Evolutionary conservation across 2,329 filamentous ascomycete genomes (phyloP).

Genomic region (Beauveria rudraprayagi): DNA sequence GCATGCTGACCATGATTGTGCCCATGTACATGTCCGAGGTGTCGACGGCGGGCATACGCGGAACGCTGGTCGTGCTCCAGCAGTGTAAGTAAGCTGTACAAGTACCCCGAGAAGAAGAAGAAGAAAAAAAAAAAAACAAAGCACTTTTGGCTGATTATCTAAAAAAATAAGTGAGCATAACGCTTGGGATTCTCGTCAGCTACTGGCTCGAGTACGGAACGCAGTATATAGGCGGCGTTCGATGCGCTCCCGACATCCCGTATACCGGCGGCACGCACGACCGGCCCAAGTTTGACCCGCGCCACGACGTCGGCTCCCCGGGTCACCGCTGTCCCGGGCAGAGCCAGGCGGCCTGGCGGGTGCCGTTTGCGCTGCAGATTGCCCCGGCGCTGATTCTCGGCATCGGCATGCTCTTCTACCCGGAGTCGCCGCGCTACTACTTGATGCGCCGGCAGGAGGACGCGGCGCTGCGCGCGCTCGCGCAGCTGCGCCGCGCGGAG

Average conservation of each 20-base stretch:
- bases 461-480: constrained; percentile 23
- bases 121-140: too few relatives aligned
- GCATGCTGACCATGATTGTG: constrained; percentile 31
- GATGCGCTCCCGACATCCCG: constrained; percentile 38
- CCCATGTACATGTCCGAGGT: constrained; percentile 41
- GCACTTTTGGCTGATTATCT: background rate
- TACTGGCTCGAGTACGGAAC: constrained; percentile 37
- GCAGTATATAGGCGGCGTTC: constrained; percentile 33
- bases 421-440: constrained; percentile 27
- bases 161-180: constrained; percentile 25
- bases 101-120: background rate
- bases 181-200: constrained; percentile 33
- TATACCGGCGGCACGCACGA: constrained; percentile 35
- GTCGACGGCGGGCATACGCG: constrained; percentile 39
- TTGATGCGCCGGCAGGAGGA: constrained; percentile 25
- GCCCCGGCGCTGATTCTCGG: constrained; percentile 47
- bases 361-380: constrained; percentile 44
- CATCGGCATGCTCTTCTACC: constrained; percentile 46
- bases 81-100: constrained; percentile 16
- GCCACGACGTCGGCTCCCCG: constrained; percentile 29
- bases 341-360: constrained; percentile 34
- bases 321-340: constrained; percentile 34
- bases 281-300: constrained; percentile 33
- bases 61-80: constrained; percentile 38
- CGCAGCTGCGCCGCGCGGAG: constrained; percentile 23